Evolutionary conservation across 208 protist species (phyloP), one percentile per base, ranked within the genome.

Genomic region (Leishmania guyanensis): DNA sequence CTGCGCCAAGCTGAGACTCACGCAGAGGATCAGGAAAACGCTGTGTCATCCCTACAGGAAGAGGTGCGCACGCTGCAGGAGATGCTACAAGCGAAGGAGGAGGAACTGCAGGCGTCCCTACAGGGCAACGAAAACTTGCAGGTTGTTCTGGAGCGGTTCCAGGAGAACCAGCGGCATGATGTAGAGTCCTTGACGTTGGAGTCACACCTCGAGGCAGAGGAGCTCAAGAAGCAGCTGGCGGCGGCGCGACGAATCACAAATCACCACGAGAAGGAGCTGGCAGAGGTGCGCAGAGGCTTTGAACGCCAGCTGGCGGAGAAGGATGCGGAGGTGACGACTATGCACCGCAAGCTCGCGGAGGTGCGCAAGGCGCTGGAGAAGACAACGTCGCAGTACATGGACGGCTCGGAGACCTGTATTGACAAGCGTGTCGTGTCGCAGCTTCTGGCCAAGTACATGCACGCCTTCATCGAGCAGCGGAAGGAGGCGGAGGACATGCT

Each of bases 381-480:
- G 62, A 92, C 92, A 16, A 88, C 91, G 20, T 75, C 79, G 65
- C 92, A 89, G 79, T 80, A 93, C 62, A 91, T 89, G 80, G 91
- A 88, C 20, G 60, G 78, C 66, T 54, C 78, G n/a, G 89, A 93
- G 46, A 90, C 60, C 2, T 88, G 86, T 48, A 90, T 97, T 62
- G 94, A 97, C 84, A 97, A 97, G 85, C 82, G 89, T 29, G 91
- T 96, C 26, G 86, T 95, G 53, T 92, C 92, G 80, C 89, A 97
- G 80, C 74, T 97, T 0, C 84, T 95, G 6, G 85, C 93, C n/a
- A 96, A 96, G 83, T 97, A 90, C 78, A 92, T 97, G 56, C 94
- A 97, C 79, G 87, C 89, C 64, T 90, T 94, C 73, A 81, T 93
- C 26, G 87, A 36, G 8, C 85, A 89, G 78, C 72, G 70, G 6